A percentile compares a stretch with the other conserved stretches of the same genome.
phyloP scores from a whole-genome alignment of 1,139 yeast genomes.

The Yamadazyma atmosphaerica region DNA sequence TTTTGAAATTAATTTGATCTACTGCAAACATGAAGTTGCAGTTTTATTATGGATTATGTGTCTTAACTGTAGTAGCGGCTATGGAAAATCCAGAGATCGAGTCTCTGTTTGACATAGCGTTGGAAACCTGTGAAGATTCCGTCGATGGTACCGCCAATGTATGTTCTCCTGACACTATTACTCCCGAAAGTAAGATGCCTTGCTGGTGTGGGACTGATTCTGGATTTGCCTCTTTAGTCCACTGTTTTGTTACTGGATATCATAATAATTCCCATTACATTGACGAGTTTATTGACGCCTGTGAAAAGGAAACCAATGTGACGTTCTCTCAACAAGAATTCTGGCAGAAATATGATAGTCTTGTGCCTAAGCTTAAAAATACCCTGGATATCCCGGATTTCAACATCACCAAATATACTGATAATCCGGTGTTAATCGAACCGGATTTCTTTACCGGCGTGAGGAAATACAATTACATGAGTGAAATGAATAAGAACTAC shows the following conservation, averaged over 20 bases:
- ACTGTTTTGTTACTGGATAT: slow-evolving; percentile 21
- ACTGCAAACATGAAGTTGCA: neutral
- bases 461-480: slow-evolving; percentile 4
- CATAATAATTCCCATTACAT: slow-evolving; percentile 15
- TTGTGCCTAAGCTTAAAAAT: slow-evolving; percentile 9
- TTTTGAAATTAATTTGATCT: no score
- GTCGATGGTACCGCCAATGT: slow-evolving; percentile 10
- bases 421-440: slow-evolving; percentile 14
- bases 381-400: slow-evolving; percentile 10
- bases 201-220: slow-evolving; percentile 19
- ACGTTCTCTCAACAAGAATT: slow-evolving; percentile 9
- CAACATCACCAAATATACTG: slow-evolving; percentile 11
- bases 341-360: slow-evolving; percentile 13
- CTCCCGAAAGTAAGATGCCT: slow-evolving; percentile 1
- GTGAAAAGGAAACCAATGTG: slow-evolving; percentile 11
- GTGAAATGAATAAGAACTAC: slow-evolving; percentile 11
- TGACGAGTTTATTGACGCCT: slow-evolving; percentile 14
- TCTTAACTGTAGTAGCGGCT: neutral
- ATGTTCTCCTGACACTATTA: slow-evolving; percentile 9
- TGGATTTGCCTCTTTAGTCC: slow-evolving; percentile 22
- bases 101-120: slow-evolving; percentile 8
- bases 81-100: slow-evolving; percentile 7
- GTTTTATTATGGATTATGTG: neutral
- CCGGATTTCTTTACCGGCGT: slow-evolving; percentile 6
- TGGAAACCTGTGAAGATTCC: slow-evolving; percentile 8